Evolutionary conservation across 2,329 filamentous ascomycete species (phyloP).

Genomic region (Pochonia chlamydosporia): DNA sequence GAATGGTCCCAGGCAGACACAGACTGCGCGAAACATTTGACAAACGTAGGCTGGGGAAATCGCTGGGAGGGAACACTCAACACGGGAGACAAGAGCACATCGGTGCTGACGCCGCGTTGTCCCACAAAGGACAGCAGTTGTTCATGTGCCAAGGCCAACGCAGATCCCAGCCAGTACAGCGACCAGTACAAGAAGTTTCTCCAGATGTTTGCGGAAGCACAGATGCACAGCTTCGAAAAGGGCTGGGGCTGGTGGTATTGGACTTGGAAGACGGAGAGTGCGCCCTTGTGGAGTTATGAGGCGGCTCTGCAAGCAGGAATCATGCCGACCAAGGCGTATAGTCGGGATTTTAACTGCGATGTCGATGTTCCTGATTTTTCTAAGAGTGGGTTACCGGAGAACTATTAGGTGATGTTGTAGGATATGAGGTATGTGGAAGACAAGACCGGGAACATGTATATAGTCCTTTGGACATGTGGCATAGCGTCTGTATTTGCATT

Average conservation of each 20-base stretch:
- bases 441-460: background rate
- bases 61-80: slow-evolving; percentile 88
- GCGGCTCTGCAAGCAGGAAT: slow-evolving; percentile 71
- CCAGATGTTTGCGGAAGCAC: slow-evolving; percentile 85
- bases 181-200: slow-evolving; percentile 78
- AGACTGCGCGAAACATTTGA: slow-evolving; percentile 81
- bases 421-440: background rate
- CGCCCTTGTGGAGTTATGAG: slow-evolving; percentile 89
- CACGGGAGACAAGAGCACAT: slow-evolving; percentile 54
- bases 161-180: slow-evolving; percentile 61
- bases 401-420: slow-evolving; percentile 34
- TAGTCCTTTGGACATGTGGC: background rate
- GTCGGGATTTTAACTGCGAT: slow-evolving; percentile 64
- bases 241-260: slow-evolving; percentile 99
- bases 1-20: slow-evolving; percentile 98
- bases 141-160: slow-evolving; percentile 71
- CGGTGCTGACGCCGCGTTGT: slow-evolving; percentile 67
- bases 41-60: slow-evolving; percentile 81
- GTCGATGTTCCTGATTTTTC: slow-evolving; percentile 48
- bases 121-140: slow-evolving; percentile 62
- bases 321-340: slow-evolving; percentile 69
- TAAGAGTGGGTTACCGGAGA: slow-evolving; percentile 40
- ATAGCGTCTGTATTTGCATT: slow-evolving; percentile 2
- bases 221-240: slow-evolving; percentile 91
- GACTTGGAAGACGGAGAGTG: slow-evolving; percentile 90